Base-by-base conservation (phyloP, 345 rosid genomes). In the Abelmoschus esculentus region DNA sequence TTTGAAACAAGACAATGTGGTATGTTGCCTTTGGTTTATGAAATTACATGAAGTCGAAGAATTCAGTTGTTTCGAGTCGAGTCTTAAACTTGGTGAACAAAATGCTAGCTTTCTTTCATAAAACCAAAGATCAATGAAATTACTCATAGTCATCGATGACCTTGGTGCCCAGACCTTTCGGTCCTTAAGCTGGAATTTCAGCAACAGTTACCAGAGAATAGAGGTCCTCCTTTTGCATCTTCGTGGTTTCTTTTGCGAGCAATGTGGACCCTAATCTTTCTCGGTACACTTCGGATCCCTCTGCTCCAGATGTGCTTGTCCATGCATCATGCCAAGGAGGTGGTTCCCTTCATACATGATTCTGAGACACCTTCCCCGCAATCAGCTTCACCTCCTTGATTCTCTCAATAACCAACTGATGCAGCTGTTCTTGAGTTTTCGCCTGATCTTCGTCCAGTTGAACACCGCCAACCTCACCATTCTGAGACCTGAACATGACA, bases 381-480 rank as follows among this genome's bases (percentile, higher is more conserved):
- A 95, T 80, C 73, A 82, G 74, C 86, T 85, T 86, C 57, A 95
- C 86, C 78, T 87, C 91, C 32, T 78, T 72, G 28, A 95, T 64
- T 81, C 97, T 87, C 75, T 87, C 95, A 22, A 90, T 96, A 2
- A 91, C 87, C 83, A 95, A 61, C 78, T 84, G 88, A 77, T 86
- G 84, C 79, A 95, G 52, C 85, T 90, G 99, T 77, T 84, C 88
- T 75, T 81, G 90, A 12, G 74, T 63, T 38, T 81, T 84, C 4
- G 77, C 44, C 72, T 85, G 85, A 74, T 80, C 84, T 49, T 79
- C 85, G 40, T 88, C 96, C 76, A 85, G 75, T 79, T 81, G 83
- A 64, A 77, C 82, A 34, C 77, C 72, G 53, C 68, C 71, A 9
- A 71, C 78, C 82, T 86, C 85, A 1, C 78, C 73, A n/a, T 71